Conservation (phyloP, 2,329 filamentous ascomycete genomes). For the Stachybotrys elegans region DNA sequence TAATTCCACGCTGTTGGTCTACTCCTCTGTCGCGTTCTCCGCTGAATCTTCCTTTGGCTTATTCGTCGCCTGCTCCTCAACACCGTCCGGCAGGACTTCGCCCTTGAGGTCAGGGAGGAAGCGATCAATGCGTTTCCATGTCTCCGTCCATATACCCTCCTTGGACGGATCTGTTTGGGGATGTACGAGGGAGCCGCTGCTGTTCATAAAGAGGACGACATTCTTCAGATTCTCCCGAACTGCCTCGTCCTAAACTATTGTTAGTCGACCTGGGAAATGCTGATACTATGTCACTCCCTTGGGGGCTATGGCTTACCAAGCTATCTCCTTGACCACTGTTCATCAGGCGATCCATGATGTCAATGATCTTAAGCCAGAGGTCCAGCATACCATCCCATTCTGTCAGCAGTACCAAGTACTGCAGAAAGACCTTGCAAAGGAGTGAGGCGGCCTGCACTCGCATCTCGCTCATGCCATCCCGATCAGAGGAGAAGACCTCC, state of each 20-base stretch:
- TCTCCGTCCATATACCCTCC: conserved; percentile 56
- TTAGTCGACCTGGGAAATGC: conserved; percentile 8
- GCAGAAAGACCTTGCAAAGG: conserved; percentile 91
- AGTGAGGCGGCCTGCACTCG: conserved; percentile 86
- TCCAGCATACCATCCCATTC: conserved; percentile 87
- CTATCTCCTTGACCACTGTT: conserved; percentile 91
- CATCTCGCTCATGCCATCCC: conserved; percentile 91
- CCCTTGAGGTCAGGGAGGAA: conserved; percentile 57
- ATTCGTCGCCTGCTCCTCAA: conserved; percentile 8
- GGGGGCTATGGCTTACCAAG: conserved; percentile 52
- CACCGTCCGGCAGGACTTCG: conserved; percentile 50
- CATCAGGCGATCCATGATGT: conserved; percentile 93
- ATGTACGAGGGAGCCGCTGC: conserved; percentile 75
- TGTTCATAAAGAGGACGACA: conserved; percentile 90
- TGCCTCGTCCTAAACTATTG: conserved; percentile 70
- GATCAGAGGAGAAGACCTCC: conserved; percentile 88
- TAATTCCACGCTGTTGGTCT: too few relatives aligned
- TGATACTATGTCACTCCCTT: neutral
- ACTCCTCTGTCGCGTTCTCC: conserved; percentile 1
- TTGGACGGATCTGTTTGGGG: conserved; percentile 53
- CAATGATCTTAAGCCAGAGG: conserved; percentile 86
- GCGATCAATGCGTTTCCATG: conserved; percentile 60
- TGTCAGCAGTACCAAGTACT: conserved; percentile 80
- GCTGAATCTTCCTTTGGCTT: too few relatives aligned
- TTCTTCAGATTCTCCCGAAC: conserved; percentile 96